Percentiles rank a stretch among this genome's conserved stretches.
These are phyloP conservation scores for Sedum album DNA, from an alignment of 164 flowering plant species.

Conservation along the genomic window DNA sequence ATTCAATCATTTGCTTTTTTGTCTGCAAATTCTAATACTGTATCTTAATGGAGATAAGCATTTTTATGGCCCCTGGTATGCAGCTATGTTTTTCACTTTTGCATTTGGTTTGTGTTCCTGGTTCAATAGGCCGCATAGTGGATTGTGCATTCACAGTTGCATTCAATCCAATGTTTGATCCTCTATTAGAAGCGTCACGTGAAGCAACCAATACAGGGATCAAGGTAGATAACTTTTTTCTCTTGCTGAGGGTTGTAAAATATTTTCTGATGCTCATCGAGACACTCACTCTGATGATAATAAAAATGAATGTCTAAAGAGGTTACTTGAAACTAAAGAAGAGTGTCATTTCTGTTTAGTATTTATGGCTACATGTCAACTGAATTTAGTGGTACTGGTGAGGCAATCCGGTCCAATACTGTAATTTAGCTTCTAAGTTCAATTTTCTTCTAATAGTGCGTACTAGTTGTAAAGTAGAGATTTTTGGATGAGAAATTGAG, in stretches of 20 bases:
- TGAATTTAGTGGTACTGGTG: no score
- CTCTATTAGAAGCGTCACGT: conserved; percentile 82
- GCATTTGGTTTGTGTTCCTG: background rate
- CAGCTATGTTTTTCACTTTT: background rate
- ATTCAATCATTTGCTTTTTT: background rate
- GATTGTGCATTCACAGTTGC: conserved; percentile 98
- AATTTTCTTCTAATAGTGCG: background rate
- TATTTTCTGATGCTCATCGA: no score
- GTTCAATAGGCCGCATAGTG: conserved; percentile 64
- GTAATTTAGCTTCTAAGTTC: background rate
- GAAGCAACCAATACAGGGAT: conserved; percentile 93
- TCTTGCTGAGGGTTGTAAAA: background rate
- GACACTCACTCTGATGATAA: no score
- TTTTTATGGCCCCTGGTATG: background rate
- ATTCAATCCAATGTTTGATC: conserved; percentile 92
- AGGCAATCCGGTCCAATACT: no score
- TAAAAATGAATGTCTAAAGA: background rate
- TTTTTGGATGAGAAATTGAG: background rate
- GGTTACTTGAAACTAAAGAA: no score
- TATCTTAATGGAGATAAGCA: background rate
- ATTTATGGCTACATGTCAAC: no score
- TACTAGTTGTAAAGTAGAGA: background rate
- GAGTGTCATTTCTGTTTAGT: no score
- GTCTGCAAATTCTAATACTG: background rate
- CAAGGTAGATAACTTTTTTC: conserved; percentile 35